These are phyloP conservation scores for Nakaseomyces kungkrabaensis DNA, from an alignment of 1,139 yeast species.

Conservation along the genomic window DNA sequence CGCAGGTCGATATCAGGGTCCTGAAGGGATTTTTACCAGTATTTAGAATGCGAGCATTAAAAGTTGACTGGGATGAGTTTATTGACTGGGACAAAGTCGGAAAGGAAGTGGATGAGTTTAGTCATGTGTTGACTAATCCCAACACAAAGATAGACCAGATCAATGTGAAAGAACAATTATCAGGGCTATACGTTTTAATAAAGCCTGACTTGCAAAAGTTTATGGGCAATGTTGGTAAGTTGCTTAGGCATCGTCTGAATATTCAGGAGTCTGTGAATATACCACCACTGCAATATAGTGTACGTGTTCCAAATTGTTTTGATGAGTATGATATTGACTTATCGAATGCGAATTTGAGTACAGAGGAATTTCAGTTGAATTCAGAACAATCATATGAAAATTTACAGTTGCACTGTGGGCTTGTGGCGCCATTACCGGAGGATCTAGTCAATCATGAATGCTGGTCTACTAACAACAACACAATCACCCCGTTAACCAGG, in stretches of 20 bases:
- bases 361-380: slow-evolving; percentile 7
- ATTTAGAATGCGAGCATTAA: slow-evolving; percentile 11
- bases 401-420: slow-evolving; percentile 9
- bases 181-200: slow-evolving; percentile 23
- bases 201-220: slow-evolving; percentile 16
- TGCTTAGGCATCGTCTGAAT: slow-evolving; percentile 9
- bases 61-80: slow-evolving; percentile 24
- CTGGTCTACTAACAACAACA: slow-evolving; percentile 21
- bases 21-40: slow-evolving; percentile 9
- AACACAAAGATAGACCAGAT: slow-evolving; percentile 15
- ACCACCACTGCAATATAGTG: slow-evolving; percentile 29
- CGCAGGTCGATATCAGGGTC: slow-evolving; percentile 16
- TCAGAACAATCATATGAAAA: not conserved
- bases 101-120: slow-evolving; percentile 10
- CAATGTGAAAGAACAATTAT: slow-evolving; percentile 16
- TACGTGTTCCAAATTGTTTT: slow-evolving; percentile 29
- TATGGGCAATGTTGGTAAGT: slow-evolving; percentile 6
- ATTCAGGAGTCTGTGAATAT: slow-evolving; percentile 12
- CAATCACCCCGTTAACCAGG: slow-evolving; percentile 30
- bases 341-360: slow-evolving; percentile 12
- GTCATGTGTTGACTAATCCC: slow-evolving; percentile 9
- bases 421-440: slow-evolving; percentile 21
- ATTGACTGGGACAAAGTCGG: slow-evolving; percentile 17
- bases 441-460: slow-evolving; percentile 20
- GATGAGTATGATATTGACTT: slow-evolving; percentile 19